These are phyloP conservation scores for Bipolaris bicolor DNA, from an alignment of 2,329 filamentous ascomycete species.

Conservation along the genomic window DNA sequence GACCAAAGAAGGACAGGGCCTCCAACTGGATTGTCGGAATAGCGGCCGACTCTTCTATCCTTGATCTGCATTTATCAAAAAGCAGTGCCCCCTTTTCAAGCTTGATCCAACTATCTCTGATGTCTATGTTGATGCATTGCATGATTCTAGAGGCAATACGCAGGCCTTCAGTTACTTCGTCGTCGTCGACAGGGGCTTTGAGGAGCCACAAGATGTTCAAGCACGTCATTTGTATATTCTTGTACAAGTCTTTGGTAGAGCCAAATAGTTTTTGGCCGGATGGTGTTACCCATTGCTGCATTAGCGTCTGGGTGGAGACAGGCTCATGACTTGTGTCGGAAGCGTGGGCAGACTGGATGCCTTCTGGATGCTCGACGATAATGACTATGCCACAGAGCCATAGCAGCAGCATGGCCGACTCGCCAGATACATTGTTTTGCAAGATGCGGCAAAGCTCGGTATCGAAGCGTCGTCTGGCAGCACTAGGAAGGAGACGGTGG, in stretches of 20 bases:
- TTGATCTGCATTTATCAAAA: conserved; percentile 37
- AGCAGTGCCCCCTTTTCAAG: conserved; percentile 24
- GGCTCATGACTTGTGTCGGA: conserved; percentile 8
- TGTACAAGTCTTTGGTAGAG: conserved; percentile 28
- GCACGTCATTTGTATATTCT: conserved; percentile 40
- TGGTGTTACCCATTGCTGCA: conserved; percentile 37
- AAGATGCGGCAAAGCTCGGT: conserved; percentile 37
- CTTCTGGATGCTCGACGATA: conserved; percentile 32
- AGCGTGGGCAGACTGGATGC: conserved; percentile 3
- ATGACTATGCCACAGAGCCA: conserved; percentile 45
- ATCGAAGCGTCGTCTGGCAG: conserved; percentile 34
- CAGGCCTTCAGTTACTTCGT: conserved; percentile 39
- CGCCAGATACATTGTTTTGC: conserved; percentile 25
- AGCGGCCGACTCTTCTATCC: conserved; percentile 30
- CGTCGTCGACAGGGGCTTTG: conserved; percentile 34
- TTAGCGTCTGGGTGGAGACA: conserved; percentile 3
- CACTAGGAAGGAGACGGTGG: conserved; percentile 30
- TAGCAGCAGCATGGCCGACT: conserved; percentile 38
- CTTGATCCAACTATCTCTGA: conserved; percentile 31
- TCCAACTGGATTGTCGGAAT: conserved; percentile 37
- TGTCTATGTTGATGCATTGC: conserved; percentile 28
- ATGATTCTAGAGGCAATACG: conserved; percentile 41
- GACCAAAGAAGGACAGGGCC: conserved; percentile 37
- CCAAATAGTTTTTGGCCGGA: conserved; percentile 43
- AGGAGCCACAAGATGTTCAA: conserved; percentile 41